Percentiles rank a stretch among this genome's conserved stretches.
Evolutionary conservation across 1,284 basidiomycete species (phyloP).

Genomic region (Fistulinella staudtii): DNA sequence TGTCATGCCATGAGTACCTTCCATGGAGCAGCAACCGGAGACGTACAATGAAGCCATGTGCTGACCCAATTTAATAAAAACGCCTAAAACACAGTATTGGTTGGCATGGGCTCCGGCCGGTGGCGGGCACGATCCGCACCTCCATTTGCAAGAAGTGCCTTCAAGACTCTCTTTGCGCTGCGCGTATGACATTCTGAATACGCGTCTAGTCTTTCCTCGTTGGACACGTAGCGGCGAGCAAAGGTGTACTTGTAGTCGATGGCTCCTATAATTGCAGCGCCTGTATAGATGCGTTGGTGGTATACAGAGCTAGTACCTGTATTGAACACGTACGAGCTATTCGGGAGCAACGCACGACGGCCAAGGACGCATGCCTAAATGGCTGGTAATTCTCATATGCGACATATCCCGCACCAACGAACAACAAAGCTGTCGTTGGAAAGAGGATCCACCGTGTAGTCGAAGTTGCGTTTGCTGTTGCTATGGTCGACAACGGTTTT

Average conservation of each 20-base stretch:
- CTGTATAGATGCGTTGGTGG: conserved; percentile 31
- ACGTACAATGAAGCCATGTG: conserved; percentile 74
- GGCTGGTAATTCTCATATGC: conserved; percentile 61
- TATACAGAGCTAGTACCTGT: background rate
- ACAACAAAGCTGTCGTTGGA: conserved; percentile 18
- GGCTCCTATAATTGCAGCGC: conserved; percentile 60
- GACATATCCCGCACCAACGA: conserved; percentile 40
- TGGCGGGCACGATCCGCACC: conserved; percentile 39
- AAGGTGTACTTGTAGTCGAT: conserved; percentile 87
- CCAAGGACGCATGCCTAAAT: conserved; percentile 60
- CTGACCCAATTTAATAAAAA: conserved; percentile 93
- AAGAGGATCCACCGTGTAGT: conserved; percentile 26
- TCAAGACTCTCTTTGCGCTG: conserved; percentile 74
- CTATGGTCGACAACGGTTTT: conserved; percentile 12
- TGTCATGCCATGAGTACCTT: conserved; percentile 19
- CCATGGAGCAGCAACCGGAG: background rate
- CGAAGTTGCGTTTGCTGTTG: too few species aligned
- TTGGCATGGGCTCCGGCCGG: background rate
- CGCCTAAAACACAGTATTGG: conserved; percentile 41
- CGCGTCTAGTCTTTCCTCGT: conserved; percentile 52
- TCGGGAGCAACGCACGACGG: conserved; percentile 70
- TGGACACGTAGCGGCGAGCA: conserved; percentile 51
- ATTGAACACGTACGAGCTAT: conserved; percentile 48
- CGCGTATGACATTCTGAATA: conserved; percentile 78
- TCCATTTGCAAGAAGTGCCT: conserved; percentile 84